Evolutionary conservation across 2,329 filamentous ascomycete genomes (phyloP).

Genomic region (Truncatella angustata): DNA sequence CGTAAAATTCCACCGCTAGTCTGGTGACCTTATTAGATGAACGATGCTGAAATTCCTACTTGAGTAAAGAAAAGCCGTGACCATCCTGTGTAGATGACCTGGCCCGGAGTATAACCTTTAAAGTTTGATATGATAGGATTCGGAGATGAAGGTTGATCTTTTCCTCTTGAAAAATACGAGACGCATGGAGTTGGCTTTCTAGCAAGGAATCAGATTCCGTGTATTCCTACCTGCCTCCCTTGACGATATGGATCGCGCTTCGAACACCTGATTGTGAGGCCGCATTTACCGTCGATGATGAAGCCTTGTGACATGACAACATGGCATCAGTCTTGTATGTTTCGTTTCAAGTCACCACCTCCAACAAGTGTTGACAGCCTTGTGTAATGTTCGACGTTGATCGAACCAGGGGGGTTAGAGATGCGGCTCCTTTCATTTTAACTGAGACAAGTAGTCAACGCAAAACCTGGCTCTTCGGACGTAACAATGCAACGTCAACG

Average conservation of each 20-base stretch:
- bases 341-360: neutral
- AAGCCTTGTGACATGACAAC: neutral
- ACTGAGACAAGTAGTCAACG: constrained; percentile 6
- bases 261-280: neutral
- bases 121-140: neutral
- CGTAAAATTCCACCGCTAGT: no score
- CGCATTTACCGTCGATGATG: neutral
- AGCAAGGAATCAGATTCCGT: no score
- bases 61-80: no score
- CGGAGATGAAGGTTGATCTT: neutral
- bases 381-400: constrained; percentile 5
- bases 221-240: no score
- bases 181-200: neutral
- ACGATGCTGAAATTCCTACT: no score
- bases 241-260: neutral
- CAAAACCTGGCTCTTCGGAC: neutral
- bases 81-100: no score
- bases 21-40: no score
- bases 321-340: neutral
- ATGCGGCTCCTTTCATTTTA: constrained; percentile 6
- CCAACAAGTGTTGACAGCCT: neutral
- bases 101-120: neutral
- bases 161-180: neutral
- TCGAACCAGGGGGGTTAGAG: neutral
- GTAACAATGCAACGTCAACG: constrained; percentile 1